Evolutionary conservation across 352 stramenopile species (phyloP), one percentile per base, ranked within the genome.

Genomic region (Phytophthora niederhauseri): DNA sequence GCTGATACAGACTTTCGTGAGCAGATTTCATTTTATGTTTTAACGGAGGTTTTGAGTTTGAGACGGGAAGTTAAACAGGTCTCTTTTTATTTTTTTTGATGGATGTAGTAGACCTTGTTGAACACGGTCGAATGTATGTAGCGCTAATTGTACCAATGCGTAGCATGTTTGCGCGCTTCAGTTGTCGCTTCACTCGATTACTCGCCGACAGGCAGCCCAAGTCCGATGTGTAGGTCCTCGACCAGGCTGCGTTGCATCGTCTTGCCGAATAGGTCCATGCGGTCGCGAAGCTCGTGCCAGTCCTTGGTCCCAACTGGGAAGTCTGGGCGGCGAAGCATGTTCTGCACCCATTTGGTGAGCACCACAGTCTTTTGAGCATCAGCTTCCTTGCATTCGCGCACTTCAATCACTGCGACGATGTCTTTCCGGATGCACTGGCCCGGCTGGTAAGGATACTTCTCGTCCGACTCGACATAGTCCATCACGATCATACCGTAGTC

Each of bases 391-490:
- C 52, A 75, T n/a, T 70, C 64, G 9, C 66, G 66, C 3, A 78
- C 57, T 66, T 78, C 71, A 43, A 82, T 64, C 41, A 84, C 74
- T 31, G 69, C 74, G 34, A 67, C 60, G 11, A 78, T 50, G 46
- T 85, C 78, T 43, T 84, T 81, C 6, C 78, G 78, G 20, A 86
- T 53, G 11, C 78, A 75, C 6, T 72, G 38, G 2, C 59, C 19
- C 0, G 75, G 61, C 5, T 71, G 77, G 24, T 85, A 89, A 30
- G 78, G 77, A 52, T 83, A 78, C 36, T 72, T 62, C 12, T 77
- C 78, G 61, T 89, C 80, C 5, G 64, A 57, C 53, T 86, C 72
- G 3, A 74, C 67, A 28, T 66, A 81, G 61, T 89, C 78, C 19
- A 73, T 57, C 28, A 72, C 57, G 7, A 83, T 57, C 6, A 89